Base-by-base conservation (phyloP, 345 rosid species). In the Gossypium ekmanianum region DNA sequence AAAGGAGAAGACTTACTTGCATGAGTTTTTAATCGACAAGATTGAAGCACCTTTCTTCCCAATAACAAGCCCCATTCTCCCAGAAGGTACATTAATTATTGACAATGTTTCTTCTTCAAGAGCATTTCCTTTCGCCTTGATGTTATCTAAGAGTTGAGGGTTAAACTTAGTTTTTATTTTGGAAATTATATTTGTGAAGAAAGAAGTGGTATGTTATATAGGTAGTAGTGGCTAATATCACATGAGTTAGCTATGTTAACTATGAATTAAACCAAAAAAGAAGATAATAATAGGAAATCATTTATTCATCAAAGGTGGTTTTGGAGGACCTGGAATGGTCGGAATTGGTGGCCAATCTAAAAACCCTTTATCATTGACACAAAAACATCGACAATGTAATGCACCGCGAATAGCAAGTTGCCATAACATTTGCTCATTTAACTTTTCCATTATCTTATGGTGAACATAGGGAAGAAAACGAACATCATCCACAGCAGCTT, bases 401-500 rank as follows among this genome's bases (percentile, higher is more conserved):
- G 90, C 90, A 79, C 97, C 88, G 54, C 95, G 95, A 71, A 91
- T 90, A 34, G 90, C 85, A 67, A 94, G 91, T 78, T 85, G 82
- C 92, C 95, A 92, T 69, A 89, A 43, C 45, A 93, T 89, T 80
- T 70, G 83, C 62, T 85, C 79, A 56, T 83, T 91, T 50, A 92
- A 84, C 76, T 88, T 94, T 79, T 81, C 89, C 88, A 87, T 88
- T 94, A 94, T 90, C 82, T 83, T 92, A 78, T 79, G 84, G 77
- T 91, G 90, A 72, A 92, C 85, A 75, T 79, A 80, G 54, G 88
- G 87, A 72, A 94, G 97, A 84, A 91, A 94, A 68, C 97, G 94
- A 74, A 94, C 97, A 85, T 94, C 98, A 81, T 94, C 98, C 5
- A 97, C 88, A 68, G 97, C 97, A 65, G 97, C 93, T 11, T 90